Conservation (phyloP, 257 asterid genomes). For the Solanum acaule region DNA sequence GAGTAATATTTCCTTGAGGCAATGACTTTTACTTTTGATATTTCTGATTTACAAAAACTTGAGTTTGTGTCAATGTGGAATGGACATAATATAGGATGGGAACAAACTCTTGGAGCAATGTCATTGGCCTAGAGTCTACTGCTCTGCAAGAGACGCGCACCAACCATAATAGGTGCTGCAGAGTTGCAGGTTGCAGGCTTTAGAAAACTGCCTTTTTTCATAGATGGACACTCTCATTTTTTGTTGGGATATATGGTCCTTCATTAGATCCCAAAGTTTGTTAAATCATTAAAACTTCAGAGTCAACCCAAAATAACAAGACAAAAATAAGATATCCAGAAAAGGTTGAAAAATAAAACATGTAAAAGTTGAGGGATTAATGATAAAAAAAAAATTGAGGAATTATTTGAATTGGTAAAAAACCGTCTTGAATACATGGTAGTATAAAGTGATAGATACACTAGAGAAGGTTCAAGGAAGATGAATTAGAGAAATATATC, state of each 20-base stretch:
- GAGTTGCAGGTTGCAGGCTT: not conserved
- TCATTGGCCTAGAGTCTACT: not conserved
- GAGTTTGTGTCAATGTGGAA: not conserved
- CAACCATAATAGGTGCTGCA: not conserved
- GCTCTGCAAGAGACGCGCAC: not conserved
- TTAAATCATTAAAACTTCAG: too few relatives aligned
- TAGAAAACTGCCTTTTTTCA: not conserved
- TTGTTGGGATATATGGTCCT: not conserved
- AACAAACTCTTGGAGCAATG: not conserved
- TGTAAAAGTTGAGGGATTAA: too few relatives aligned
- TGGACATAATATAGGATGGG: not conserved
- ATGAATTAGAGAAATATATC: not conserved
- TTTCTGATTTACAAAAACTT: too few relatives aligned
- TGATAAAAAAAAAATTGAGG: too few relatives aligned
- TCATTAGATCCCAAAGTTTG: not conserved
- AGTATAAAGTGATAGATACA: not conserved
- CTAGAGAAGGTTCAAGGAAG: not conserved
- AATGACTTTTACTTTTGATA: not conserved
- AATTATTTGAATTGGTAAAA: too few relatives aligned
- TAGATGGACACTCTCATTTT: not conserved
- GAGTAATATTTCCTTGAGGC: not conserved
- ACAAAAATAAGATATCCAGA: too few relatives aligned
- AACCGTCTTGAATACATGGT: not conserved
- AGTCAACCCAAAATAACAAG: not conserved
- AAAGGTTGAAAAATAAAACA: too few relatives aligned